Evolutionary conservation across 192 early-diverging fungal genomes (phyloP), one percentile per base, ranked within the genome.

Genomic region (Martensiomyces pterosporus): DNA sequence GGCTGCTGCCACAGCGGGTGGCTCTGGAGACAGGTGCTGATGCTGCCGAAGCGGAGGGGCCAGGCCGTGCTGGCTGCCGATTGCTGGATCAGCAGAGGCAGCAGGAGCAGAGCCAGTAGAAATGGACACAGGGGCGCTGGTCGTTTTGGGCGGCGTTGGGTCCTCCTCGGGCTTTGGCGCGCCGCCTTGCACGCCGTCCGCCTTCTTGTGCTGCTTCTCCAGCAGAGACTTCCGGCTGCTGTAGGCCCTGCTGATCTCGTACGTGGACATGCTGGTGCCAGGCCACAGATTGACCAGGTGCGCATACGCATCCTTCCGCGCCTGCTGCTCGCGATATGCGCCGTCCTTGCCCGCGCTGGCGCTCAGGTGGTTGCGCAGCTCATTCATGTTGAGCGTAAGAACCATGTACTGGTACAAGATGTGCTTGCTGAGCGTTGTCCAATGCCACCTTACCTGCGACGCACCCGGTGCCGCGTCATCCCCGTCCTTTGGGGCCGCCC

Each of bases 371-470:
- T 55, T 68, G 35, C 66, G 65, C 45, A 75, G 52, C 60, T 68
- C 65, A 24, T 68, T 68, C 23, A 68, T 54, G 35, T 64, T 60
- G 19, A 75, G 61, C 15, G 49, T 50, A 22, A 75, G 46, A 23
- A 68, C 48, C 60, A 75, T 75, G 57, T 68, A 75, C 54, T 75
- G 72, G 37, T 52, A 75, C 39, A 75, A 52, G 0, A 75, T 53
- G 18, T 75, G 66, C 37, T 75, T 75, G 57, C 64, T 75, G 24
- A 75, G 43, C 34, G 73, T 67, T 19, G 73, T 69, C 73, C 73
- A 75, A 24, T 75, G 73, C 73, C 73, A 75, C 39, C 73, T 55
- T 26, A 69, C 60, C 24, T 69, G 73, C 9, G 64, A 25, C 2
- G 41, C 14, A 22, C 12, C 18, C 22, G 25, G 34, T 18, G 18